phyloP scores from a whole-genome alignment of 805 yeast genomes.

The Maudiozyma turicensis region DNA sequence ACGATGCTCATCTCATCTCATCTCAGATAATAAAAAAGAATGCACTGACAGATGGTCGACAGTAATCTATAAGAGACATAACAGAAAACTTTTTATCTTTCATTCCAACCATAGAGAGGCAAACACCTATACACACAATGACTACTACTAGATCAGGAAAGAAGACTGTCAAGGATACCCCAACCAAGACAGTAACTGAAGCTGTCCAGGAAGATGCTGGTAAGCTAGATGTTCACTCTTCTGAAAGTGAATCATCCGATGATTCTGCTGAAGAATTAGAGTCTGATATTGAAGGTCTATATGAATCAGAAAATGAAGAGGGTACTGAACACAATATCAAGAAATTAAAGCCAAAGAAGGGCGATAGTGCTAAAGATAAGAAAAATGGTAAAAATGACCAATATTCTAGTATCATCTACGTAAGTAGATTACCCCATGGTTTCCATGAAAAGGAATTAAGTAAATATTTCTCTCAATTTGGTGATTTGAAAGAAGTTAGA shows the following conservation, averaged over 20 bases:
- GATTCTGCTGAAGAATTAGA: slow-evolving; percentile 23
- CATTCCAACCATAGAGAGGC: background rate
- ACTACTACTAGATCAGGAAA: slow-evolving; percentile 5
- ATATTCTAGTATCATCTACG: slow-evolving; percentile 64
- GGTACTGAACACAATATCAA: slow-evolving; percentile 21
- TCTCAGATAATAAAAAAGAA: background rate
- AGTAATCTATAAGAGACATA: no score
- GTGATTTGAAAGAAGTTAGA: slow-evolving; percentile 67
- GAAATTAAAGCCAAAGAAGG: slow-evolving; percentile 21
- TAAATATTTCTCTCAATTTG: slow-evolving; percentile 84
- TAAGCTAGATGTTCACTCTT: slow-evolving; percentile 15
- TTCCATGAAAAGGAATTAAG: slow-evolving; percentile 72
- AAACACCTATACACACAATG: slow-evolving; percentile 4
- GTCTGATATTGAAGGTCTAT: slow-evolving; percentile 25
- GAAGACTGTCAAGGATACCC: background rate
- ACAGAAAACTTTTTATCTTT: background rate
- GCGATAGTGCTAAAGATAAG: slow-evolving; percentile 12
- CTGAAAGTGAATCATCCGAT: slow-evolving; percentile 22
- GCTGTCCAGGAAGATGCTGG: slow-evolving; percentile 14
- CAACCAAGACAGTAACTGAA: slow-evolving; percentile 9
- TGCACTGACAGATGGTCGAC: no score
- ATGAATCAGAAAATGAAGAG: slow-evolving; percentile 26
- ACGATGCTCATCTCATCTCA: slow-evolving; percentile 6
- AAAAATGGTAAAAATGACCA: slow-evolving; percentile 16
- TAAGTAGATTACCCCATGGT: slow-evolving; percentile 89